Evolutionary conservation across 768 basidiomycete genomes (phyloP).

Genomic region (Termitomyces sp.): DNA sequence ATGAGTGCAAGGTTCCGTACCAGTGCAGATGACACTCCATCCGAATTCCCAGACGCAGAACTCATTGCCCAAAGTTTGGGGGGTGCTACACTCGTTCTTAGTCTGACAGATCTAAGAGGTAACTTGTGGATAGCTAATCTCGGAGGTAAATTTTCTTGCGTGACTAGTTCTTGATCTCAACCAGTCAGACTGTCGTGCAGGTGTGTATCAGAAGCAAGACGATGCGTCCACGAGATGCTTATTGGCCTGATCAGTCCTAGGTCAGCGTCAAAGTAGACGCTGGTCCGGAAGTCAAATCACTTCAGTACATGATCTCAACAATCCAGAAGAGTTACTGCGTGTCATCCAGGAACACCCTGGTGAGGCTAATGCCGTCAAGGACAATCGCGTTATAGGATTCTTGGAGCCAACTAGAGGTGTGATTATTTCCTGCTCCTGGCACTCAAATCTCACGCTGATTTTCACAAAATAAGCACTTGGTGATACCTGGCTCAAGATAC

Average conservation of each 20-base stretch:
- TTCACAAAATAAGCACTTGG: slow-evolving; percentile 29
- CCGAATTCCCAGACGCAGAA: slow-evolving; percentile 1
- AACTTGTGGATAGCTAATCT: slow-evolving; percentile 58
- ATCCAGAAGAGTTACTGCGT: slow-evolving; percentile 37
- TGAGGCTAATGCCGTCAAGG: slow-evolving; percentile 37
- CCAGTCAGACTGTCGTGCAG: slow-evolving; percentile 12
- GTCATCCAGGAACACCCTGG: slow-evolving; percentile 43
- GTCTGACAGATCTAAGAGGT: slow-evolving; percentile 41
- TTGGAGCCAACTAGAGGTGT: slow-evolving; percentile 53
- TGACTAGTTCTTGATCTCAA: neutral
- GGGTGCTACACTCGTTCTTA: slow-evolving; percentile 47
- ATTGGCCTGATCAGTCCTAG: slow-evolving; percentile 5
- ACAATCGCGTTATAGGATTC: slow-evolving; percentile 46
- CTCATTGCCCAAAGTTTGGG: slow-evolving; percentile 33
- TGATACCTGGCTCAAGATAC: slow-evolving; percentile 40
- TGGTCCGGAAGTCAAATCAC: slow-evolving; percentile 42
- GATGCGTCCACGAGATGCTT: neutral
- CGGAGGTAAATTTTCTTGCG: slow-evolving; percentile 22
- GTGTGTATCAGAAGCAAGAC: neutral
- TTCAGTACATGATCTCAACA: slow-evolving; percentile 34
- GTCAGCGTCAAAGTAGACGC: slow-evolving; percentile 14
- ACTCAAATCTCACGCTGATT: neutral
- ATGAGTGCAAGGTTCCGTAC: slow-evolving; percentile 8
- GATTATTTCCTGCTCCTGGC: slow-evolving; percentile 7
- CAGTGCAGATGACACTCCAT: neutral